phyloP scores from a whole-genome alignment of 257 asterid species.

The Solanum pennellii region DNA sequence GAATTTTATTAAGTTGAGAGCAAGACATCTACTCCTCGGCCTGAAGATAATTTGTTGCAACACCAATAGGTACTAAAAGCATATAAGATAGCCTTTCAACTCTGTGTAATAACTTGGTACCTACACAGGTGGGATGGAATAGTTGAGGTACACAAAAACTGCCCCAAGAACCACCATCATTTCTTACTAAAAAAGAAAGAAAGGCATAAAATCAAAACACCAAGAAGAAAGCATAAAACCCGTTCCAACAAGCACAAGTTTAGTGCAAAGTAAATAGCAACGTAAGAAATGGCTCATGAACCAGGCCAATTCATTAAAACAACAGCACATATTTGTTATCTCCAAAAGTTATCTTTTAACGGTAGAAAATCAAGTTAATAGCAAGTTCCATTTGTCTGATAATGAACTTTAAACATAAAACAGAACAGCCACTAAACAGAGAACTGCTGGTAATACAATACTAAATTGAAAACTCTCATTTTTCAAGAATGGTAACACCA shows the following conservation, averaged over 20 bases:
- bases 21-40: too few species aligned
- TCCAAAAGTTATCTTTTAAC: not conserved
- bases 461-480: not conserved
- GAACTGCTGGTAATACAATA: not conserved
- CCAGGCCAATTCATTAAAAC: not conserved
- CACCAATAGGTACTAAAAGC: too few species aligned
- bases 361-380: too few species aligned
- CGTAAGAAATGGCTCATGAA: not conserved
- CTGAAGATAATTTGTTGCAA: too few species aligned
- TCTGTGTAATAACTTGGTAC: not conserved
- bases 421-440: not conserved
- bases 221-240: not conserved
- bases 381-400: not conserved
- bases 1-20: too few species aligned
- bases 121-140: not conserved
- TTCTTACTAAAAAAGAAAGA: not conserved
- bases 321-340: not conserved
- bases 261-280: not conserved
- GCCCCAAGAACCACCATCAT: not conserved
- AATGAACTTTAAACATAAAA: not conserved
- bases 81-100: too few species aligned
- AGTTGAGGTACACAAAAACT: not conserved
- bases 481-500: too few species aligned
- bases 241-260: not conserved
- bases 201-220: not conserved